Conservation (phyloP, 1,284 basidiomycete species). For the Irpex sp. region DNA sequence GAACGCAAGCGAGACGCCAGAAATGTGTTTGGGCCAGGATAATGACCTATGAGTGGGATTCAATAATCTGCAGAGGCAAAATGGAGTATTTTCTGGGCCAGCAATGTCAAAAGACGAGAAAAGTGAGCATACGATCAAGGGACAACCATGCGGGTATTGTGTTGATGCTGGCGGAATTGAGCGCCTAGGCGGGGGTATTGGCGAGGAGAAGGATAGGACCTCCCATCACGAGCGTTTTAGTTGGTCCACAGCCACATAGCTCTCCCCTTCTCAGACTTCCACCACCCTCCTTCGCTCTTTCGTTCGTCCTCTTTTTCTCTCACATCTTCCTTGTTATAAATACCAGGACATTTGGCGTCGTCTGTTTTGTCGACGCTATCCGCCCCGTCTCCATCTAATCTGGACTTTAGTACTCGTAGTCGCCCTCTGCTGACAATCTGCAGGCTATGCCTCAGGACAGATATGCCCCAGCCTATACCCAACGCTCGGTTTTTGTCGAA, state of each 20-base stretch:
- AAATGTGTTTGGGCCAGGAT: too few relatives aligned
- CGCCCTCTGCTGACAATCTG: background rate
- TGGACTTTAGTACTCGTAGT: background rate
- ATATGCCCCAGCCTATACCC: conserved; percentile 7
- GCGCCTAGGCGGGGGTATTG: background rate
- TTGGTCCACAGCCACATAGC: conserved; percentile 14
- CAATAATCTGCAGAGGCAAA: too few relatives aligned
- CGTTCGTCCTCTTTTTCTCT: background rate
- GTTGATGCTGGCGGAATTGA: too few relatives aligned
- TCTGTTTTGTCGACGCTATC: background rate
- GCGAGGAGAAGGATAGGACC: background rate
- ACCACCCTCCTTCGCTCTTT: conserved; percentile 8
- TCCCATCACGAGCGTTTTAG: conserved; percentile 7
- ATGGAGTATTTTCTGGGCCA: too few relatives aligned
- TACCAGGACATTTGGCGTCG: background rate
- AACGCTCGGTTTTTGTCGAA: conserved; percentile 13
- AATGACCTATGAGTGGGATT: too few relatives aligned
- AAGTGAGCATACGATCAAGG: too few relatives aligned
- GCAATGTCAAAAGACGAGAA: too few relatives aligned
- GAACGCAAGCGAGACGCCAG: too few relatives aligned
- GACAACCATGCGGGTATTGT: too few relatives aligned
- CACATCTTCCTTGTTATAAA: background rate
- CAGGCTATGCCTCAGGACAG: conserved; percentile 9
- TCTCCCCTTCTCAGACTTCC: conserved; percentile 8
- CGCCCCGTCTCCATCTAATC: background rate